Percentiles rank a stretch among this genome's conserved stretches.
These are phyloP conservation scores for Daldinia sp. DNA, from an alignment of 2,329 filamentous ascomycete genomes.

Conservation along the genomic window DNA sequence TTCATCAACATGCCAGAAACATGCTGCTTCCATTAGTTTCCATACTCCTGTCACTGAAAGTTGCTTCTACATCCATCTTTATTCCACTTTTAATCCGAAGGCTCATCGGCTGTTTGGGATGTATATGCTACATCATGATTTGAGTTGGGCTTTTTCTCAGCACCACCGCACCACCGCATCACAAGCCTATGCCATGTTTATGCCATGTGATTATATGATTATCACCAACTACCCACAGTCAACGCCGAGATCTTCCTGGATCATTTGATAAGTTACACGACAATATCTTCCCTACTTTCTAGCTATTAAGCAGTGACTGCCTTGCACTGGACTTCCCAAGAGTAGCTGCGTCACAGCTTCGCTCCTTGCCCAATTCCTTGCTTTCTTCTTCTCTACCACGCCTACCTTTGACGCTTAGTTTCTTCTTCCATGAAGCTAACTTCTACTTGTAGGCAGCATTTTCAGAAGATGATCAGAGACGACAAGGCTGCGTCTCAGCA, in stretches of 20 bases:
- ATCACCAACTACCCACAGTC: not conserved
- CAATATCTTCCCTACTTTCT: not conserved
- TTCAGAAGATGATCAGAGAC: conserved; percentile 4
- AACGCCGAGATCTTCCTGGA: not conserved
- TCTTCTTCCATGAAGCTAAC: not conserved
- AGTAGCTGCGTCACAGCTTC: not conserved
- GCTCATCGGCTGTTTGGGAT: not conserved
- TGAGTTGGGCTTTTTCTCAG: not conserved
- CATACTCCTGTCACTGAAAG: not conserved
- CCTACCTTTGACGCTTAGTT: not conserved
- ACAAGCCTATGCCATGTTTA: not conserved
- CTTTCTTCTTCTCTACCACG: not conserved
- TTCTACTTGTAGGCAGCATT: conserved; percentile 13
- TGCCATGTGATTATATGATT: not conserved
- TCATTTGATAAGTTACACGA: not conserved
- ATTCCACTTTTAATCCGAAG: not conserved
- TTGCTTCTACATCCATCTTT: not conserved
- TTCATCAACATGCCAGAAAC: not conserved
- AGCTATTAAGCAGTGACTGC: too few relatives aligned
- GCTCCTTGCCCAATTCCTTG: not conserved
- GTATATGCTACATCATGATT: not conserved
- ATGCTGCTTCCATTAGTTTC: not conserved
- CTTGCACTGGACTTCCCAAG: not conserved
- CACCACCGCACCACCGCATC: not conserved
- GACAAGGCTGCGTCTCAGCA: not conserved